Evolutionary conservation across 1,284 basidiomycete genomes (phyloP).

Genomic region (Trichosporon coremiiforme): DNA sequence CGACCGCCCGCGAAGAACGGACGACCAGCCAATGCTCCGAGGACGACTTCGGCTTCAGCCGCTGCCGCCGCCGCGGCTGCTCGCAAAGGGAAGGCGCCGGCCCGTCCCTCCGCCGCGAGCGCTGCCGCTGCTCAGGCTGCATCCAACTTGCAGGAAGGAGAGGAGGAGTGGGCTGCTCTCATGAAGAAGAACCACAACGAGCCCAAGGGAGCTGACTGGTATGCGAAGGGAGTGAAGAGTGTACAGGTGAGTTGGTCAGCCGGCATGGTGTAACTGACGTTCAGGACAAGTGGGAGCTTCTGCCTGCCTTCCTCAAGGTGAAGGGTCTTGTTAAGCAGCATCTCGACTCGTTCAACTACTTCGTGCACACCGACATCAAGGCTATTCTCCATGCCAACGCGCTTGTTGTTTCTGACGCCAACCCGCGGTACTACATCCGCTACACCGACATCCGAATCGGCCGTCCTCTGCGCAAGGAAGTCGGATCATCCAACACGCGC

Average conservation of each 20-base stretch:
- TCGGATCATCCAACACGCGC: conserved; percentile 63
- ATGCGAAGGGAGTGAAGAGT: conserved; percentile 59
- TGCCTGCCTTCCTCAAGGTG: conserved; percentile 92
- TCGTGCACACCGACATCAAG: conserved; percentile 95
- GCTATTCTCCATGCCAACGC: conserved; percentile 93
- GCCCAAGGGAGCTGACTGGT: conserved; percentile 45
- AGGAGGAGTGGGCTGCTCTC: conserved; percentile 54
- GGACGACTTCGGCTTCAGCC: conserved; percentile 20
- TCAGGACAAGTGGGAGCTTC: conserved; percentile 94
- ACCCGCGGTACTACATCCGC: conserved; percentile 95
- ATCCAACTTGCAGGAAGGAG: conserved; percentile 36
- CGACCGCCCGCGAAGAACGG: background rate
- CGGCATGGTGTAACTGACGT: background rate
- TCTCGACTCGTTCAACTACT: conserved; percentile 99
- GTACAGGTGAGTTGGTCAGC: conserved; percentile 58
- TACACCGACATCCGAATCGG: conserved; percentile 95
- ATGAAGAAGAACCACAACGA: conserved; percentile 48
- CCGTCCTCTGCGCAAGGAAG: conserved; percentile 84
- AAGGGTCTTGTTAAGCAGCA: conserved; percentile 99
- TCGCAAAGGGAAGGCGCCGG: conserved; percentile 38
- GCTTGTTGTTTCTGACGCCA: conserved; percentile 92
- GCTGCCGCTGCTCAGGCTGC: conserved; percentile 19
- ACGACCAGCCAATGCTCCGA: conserved; percentile 17
- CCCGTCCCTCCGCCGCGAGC: conserved; percentile 25
- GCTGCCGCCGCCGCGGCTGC: conserved; percentile 25